These are phyloP conservation scores for Aspergillus sclerotialis DNA, from an alignment of 2,329 filamentous ascomycete species.

Conservation along the genomic window DNA sequence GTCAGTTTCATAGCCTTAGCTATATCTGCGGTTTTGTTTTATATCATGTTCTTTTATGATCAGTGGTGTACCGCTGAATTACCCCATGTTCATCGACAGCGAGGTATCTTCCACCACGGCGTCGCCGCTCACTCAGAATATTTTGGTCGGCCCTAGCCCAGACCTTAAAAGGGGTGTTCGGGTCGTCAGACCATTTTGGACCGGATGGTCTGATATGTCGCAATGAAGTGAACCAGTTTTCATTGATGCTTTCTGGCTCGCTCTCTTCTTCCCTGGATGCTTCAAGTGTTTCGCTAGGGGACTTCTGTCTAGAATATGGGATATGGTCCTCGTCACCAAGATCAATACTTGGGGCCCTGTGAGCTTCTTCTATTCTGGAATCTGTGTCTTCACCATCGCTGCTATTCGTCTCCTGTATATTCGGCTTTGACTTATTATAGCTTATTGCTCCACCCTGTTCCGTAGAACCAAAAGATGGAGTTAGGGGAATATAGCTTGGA, in stretches of 20 bases:
- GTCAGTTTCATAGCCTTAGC: too few species aligned
- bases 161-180: conserved; percentile 32
- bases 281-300: conserved; percentile 2
- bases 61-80: conserved; percentile 12
- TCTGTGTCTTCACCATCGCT: conserved; percentile 2
- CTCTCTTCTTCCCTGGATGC: conserved; percentile 6
- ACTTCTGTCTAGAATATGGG: conserved; percentile 1
- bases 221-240: conserved; percentile 27
- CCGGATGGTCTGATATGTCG: conserved; percentile 13
- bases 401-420: not conserved
- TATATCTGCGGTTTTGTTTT: too few species aligned
- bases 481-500: not conserved
- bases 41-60: too few species aligned
- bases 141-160: conserved; percentile 30
- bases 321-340: conserved; percentile 23
- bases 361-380: conserved; percentile 12
- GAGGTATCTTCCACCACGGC: conserved; percentile 19
- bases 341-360: conserved; percentile 32
- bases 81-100: conserved; percentile 27
- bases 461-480: not conserved
- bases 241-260: conserved; percentile 9
- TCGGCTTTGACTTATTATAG: not conserved
- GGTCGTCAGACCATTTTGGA: conserved; percentile 25
- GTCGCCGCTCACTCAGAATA: conserved; percentile 20
- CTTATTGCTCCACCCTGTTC: conserved; percentile 2